Conservation (phyloP, 345 rosid species). For the Brassica nigra region DNA sequence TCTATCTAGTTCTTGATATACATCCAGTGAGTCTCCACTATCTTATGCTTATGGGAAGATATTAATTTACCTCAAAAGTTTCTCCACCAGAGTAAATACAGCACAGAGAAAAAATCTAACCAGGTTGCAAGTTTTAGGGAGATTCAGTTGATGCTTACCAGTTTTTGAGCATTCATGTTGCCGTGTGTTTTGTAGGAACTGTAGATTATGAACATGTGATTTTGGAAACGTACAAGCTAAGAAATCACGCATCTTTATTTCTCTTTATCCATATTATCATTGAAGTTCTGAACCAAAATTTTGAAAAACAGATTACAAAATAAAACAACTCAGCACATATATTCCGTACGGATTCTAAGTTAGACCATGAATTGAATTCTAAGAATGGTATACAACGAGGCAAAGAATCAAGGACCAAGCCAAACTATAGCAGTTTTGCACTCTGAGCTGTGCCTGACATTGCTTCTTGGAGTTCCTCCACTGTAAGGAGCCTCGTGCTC, state of each 20-base stretch:
- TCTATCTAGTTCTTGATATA: slow-evolving; percentile 3
- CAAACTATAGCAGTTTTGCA: slow-evolving; percentile 7
- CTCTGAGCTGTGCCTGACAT: slow-evolving; percentile 8
- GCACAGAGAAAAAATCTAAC: too few relatives aligned
- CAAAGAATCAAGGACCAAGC: slow-evolving; percentile 12
- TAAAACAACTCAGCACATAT: not conserved
- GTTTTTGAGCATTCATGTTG: too few relatives aligned
- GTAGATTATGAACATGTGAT: too few relatives aligned
- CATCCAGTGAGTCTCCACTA: not conserved
- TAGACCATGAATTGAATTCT: not conserved
- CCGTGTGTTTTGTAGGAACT: too few relatives aligned
- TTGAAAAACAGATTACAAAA: not conserved
- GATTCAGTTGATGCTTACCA: too few relatives aligned
- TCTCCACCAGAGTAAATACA: too few relatives aligned
- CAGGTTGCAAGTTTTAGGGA: too few relatives aligned
- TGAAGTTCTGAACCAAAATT: not conserved
- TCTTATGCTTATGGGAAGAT: not conserved
- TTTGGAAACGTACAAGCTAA: not conserved
- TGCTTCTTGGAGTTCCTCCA: slow-evolving; percentile 31
- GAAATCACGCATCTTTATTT: slow-evolving; percentile 1
- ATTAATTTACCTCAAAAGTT: too few relatives aligned
- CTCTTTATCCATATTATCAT: slow-evolving; percentile 15
- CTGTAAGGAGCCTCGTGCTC: slow-evolving; percentile 30
- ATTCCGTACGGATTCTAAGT: not conserved
- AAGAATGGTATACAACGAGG: not conserved